phyloP scores from a whole-genome alignment of 257 asterid species.

The Jacaranda copaia region DNA sequence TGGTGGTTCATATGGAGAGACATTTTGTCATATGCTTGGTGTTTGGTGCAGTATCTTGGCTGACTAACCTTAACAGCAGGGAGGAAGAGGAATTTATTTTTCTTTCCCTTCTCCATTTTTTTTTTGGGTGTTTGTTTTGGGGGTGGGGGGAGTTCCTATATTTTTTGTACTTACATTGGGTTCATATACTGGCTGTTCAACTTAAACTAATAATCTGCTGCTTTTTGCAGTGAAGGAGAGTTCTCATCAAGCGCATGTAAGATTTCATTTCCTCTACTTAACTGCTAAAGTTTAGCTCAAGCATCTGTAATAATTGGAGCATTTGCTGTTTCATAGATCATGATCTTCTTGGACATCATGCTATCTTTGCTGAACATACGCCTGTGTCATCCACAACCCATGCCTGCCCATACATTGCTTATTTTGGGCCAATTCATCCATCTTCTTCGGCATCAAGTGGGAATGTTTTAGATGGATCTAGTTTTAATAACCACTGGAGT shows the following conservation, averaged over 20 bases:
- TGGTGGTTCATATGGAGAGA: not conserved
- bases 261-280: slow-evolving; percentile 43
- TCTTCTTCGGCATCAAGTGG: slow-evolving; percentile 75
- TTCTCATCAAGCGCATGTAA: slow-evolving; percentile 79
- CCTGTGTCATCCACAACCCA: slow-evolving; percentile 73
- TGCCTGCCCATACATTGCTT: slow-evolving; percentile 87
- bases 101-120: not conserved
- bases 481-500: slow-evolving; percentile 73
- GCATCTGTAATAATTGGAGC: slow-evolving; percentile 36
- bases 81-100: not conserved
- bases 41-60: slow-evolving; percentile 5
- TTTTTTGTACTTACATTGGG: slow-evolving; percentile 9
- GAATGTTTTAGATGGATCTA: slow-evolving; percentile 70
- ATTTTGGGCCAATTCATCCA: slow-evolving; percentile 81
- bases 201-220: slow-evolving; percentile 36
- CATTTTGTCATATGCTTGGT: slow-evolving; percentile 10
- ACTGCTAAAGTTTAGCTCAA: slow-evolving; percentile 29
- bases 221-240: slow-evolving; percentile 81
- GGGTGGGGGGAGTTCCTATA: not conserved
- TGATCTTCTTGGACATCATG: slow-evolving; percentile 70
- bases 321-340: slow-evolving; percentile 61
- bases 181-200: slow-evolving; percentile 34
- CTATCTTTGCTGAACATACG: slow-evolving; percentile 71
- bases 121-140: not conserved
- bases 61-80: not conserved